These are phyloP conservation scores for Lasiodiplodia sp. DNA, from an alignment of 2,329 filamentous ascomycete genomes.

Conservation along the genomic window DNA sequence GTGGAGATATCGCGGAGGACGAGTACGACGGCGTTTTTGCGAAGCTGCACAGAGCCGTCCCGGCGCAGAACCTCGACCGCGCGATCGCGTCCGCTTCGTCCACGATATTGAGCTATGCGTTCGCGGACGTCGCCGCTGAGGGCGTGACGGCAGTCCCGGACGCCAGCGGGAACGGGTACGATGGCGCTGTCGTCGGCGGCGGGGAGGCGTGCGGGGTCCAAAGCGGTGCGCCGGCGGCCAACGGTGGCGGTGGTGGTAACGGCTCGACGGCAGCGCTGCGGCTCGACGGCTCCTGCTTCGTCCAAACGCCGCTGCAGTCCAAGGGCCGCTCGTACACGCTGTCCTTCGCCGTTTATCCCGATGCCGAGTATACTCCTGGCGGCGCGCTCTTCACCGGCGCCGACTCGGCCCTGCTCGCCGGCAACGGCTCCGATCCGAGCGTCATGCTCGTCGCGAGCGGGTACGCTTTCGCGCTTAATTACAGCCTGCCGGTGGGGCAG, in stretches of 20 bases:
- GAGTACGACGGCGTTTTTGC: conserved; percentile 22
- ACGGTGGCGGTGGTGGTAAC: too few species aligned
- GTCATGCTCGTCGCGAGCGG: conserved; percentile 50
- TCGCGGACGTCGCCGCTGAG: conserved; percentile 30
- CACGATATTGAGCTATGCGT: conserved; percentile 47
- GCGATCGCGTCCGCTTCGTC: conserved; percentile 7
- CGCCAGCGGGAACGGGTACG: conserved; percentile 50
- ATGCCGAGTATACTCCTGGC: conserved; percentile 38
- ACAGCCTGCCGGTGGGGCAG: conserved; percentile 46
- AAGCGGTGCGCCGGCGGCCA: conserved; percentile 43
- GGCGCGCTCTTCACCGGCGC: conserved; percentile 44
- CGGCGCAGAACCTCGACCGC: conserved; percentile 56
- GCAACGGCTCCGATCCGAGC: conserved; percentile 37
- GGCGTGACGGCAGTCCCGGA: conserved; percentile 40
- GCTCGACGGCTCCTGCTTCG: conserved; percentile 49
- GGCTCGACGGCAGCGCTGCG: conserved; percentile 37
- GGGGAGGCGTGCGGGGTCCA: conserved; percentile 4
- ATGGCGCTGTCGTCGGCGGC: conserved; percentile 41
- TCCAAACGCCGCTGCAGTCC: conserved; percentile 57
- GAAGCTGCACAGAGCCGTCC: conserved; percentile 47
- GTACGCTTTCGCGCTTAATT: conserved; percentile 51
- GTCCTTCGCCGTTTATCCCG: conserved; percentile 49
- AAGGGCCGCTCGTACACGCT: conserved; percentile 67
- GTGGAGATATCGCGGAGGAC: conserved; percentile 39
- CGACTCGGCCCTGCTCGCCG: conserved; percentile 51